Evolutionary conservation across 2,329 filamentous ascomycete genomes (phyloP), one percentile per base, ranked within the genome.

Genomic region (Paecilomyces formosus): DNA sequence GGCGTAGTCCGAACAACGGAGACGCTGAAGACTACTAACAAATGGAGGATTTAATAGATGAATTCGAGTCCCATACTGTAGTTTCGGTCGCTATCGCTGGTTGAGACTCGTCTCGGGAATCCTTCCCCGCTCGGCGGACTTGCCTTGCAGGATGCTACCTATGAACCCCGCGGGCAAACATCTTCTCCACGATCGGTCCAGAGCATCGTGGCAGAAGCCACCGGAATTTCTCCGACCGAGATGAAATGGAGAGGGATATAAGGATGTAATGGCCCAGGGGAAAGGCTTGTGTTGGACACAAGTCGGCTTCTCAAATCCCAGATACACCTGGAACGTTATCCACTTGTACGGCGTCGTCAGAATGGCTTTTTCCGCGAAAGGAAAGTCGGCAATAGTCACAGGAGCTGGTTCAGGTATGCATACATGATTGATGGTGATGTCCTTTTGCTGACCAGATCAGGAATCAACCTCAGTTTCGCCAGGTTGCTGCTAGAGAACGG

Each of bases 321-420:
- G 50, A 52, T 22, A 45, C 35, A 21, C 39, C n/a, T 18, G 18
- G 39, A 18, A 7, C 15, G n/a, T n/a, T 24, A 24, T 52, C 21
- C 28, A 26, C 15, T n/a, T n/a, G 11, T 13, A 28, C 39, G 6
- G 26, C 50, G 22, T 24, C 21, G 11, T 54, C 30, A 28, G 56
- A 6, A 76, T 78, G 74, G 70, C 73, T 26, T 61, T 71, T 57
- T 72, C 72, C 13, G 74, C 81, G 21, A 64, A 74, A 55, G 76
- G 75, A 55, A 79, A 77, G 65, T 77, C 79, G 12, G 81, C 81
- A 12, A 80, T 84, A 53, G 71, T 84, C 30, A 84, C 81, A 11
- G 81, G 81, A 31, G 81, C 79, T 45, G 81, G 81, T 26, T 82
- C 80, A 53, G 81, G 81, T 78, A 68, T 60, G 69, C 67, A 22